Conservation (phyloP, 495 filamentous ascomycete species). For the Parmelia sp. region DNA sequence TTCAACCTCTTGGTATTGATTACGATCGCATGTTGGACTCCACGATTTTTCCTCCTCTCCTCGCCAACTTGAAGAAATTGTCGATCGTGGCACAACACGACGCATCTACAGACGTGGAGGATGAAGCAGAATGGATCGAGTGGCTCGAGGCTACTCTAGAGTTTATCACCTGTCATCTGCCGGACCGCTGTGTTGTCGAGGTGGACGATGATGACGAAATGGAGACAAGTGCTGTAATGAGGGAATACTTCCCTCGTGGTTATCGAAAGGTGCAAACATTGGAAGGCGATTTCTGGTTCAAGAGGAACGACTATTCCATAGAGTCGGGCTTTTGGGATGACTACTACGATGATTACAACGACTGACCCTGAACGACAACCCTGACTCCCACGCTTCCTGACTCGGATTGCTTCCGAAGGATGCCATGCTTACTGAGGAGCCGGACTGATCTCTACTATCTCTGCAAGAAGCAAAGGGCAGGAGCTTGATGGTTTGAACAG, state of each 20-base stretch:
- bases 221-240: neutral
- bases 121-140: neutral
- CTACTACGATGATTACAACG: neutral
- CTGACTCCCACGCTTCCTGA: neutral
- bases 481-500: neutral
- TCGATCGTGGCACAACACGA: neutral
- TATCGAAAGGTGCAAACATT: constrained; percentile 1
- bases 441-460: neutral
- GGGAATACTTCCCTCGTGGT: neutral
- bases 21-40: neutral
- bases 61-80: neutral
- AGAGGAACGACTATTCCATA: neutral
- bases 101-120: neutral
- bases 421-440: neutral
- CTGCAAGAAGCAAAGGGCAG: neutral
- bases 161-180: neutral
- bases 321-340: neutral
- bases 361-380: no score
- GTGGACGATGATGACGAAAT: neutral
- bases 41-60: neutral
- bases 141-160: neutral
- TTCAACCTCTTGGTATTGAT: neutral
- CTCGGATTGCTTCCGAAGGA: neutral
- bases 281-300: neutral
- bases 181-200: neutral